Percentiles rank a stretch among this genome's conserved stretches.
These are phyloP conservation scores for Annulohypoxylon maeteangense DNA, from an alignment of 495 filamentous ascomycete genomes.

Conservation along the genomic window DNA sequence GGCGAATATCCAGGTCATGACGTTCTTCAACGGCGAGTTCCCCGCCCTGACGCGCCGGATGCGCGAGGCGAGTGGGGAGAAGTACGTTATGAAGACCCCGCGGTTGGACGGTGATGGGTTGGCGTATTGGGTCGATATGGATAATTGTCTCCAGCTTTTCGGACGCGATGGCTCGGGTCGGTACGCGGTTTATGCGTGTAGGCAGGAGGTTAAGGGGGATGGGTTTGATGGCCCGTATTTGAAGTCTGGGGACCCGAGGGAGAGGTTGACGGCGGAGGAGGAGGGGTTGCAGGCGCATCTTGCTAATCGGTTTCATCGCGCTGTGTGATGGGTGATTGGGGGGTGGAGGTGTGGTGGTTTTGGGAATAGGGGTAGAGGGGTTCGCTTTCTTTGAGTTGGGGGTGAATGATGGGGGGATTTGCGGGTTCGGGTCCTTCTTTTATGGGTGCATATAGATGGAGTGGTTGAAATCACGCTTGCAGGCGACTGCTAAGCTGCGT, in stretches of 20 bases:
- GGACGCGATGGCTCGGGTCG: neutral
- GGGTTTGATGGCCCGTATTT: neutral
- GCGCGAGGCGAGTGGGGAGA: neutral
- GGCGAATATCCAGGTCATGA: neutral
- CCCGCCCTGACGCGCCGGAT: neutral
- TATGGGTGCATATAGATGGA: too few relatives aligned
- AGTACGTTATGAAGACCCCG: neutral
- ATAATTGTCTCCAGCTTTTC: neutral
- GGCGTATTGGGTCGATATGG: neutral
- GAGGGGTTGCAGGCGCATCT: neutral
- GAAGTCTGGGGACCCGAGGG: neutral
- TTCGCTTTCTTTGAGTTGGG: neutral
- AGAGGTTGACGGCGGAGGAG: neutral
- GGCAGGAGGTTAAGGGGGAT: neutral
- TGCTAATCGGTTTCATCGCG: neutral
- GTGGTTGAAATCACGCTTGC: too few relatives aligned
- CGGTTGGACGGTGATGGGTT: neutral
- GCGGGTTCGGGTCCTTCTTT: too few relatives aligned
- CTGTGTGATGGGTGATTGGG: neutral
- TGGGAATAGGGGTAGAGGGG: too few relatives aligned
- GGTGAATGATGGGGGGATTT: neutral
- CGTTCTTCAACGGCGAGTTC: neutral
- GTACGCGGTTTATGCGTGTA: neutral
- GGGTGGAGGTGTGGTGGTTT: neutral
- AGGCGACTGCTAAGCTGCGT: too few relatives aligned